Evolutionary conservation across 176 grass and related monocot genomes (phyloP).

Genomic region (Musa beccarii): DNA sequence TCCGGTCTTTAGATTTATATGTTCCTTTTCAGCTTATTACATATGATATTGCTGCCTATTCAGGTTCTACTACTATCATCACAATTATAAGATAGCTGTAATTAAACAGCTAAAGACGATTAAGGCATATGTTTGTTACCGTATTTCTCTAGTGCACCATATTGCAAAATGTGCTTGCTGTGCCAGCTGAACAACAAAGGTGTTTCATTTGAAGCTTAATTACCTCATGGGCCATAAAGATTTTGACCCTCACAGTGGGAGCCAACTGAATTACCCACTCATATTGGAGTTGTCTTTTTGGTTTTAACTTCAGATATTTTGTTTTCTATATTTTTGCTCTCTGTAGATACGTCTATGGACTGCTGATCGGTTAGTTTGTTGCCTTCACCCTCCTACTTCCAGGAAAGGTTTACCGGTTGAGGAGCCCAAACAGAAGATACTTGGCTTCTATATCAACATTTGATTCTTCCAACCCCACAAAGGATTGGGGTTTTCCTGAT

Average conservation of each 20-base stretch:
- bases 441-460: constrained; percentile 59
- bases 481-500: constrained; percentile 76
- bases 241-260: not conserved
- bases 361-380: not conserved
- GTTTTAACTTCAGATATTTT: not conserved
- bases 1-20: too few relatives aligned
- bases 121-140: too few relatives aligned
- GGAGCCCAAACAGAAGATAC: constrained; percentile 62
- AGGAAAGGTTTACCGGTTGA: constrained; percentile 85
- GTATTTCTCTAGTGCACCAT: too few relatives aligned
- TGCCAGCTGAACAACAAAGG: not conserved
- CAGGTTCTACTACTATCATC: too few relatives aligned
- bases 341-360: not conserved
- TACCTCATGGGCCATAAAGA: not conserved
- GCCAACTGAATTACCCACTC: not conserved
- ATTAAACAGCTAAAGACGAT: too few relatives aligned
- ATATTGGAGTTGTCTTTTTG: not conserved
- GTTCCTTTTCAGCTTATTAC: too few relatives aligned
- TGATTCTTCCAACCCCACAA: constrained; percentile 81
- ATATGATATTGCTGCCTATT: too few relatives aligned
- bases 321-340: not conserved
- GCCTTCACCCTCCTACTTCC: constrained; percentile 11
- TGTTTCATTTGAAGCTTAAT: not conserved
- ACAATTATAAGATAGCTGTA: too few relatives aligned
- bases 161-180: too few relatives aligned